Evolutionary conservation across 768 basidiomycete species (phyloP).

Genomic region (Trametes cingulata): DNA sequence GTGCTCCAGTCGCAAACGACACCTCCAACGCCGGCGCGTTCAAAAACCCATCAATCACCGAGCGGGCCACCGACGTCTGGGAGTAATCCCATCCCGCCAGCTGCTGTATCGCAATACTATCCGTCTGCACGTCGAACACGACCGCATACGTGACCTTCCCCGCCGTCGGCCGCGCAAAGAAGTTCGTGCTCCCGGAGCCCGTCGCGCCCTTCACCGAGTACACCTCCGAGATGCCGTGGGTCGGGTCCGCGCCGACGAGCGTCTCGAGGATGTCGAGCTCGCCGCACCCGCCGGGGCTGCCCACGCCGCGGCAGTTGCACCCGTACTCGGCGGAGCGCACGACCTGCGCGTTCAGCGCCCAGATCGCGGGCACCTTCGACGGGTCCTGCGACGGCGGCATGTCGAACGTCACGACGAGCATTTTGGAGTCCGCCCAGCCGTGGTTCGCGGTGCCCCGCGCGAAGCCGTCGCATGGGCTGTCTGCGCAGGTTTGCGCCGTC

Average conservation of each 20-base stretch:
- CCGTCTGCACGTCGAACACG: constrained; percentile 32
- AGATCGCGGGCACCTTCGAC: constrained; percentile 29
- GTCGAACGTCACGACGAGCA: constrained; percentile 30
- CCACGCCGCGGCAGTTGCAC: constrained; percentile 34
- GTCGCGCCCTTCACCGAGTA: constrained; percentile 35
- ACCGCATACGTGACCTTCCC: constrained; percentile 24
- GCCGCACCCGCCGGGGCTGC: constrained; percentile 27
- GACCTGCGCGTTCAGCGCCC: constrained; percentile 33
- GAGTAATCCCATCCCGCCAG: constrained; percentile 29
- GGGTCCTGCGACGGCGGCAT: constrained; percentile 29
- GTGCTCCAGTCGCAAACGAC: constrained; percentile 19
- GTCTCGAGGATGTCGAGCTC: constrained; percentile 34
- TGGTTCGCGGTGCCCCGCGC: constrained; percentile 32
- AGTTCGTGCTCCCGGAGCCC: constrained; percentile 26
- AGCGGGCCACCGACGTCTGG: constrained; percentile 26
- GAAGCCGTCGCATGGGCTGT: constrained; percentile 30
- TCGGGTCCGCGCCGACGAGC: constrained; percentile 22
- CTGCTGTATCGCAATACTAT: constrained; percentile 27
- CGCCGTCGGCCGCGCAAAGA: constrained; percentile 27
- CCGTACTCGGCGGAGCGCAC: constrained; percentile 34
- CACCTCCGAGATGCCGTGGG: constrained; percentile 31
- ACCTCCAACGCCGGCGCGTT: constrained; percentile 24
- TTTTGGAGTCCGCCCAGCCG: constrained; percentile 32
- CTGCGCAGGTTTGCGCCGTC: constrained; percentile 26
- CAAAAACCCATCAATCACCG: constrained; percentile 29